phyloP scores from a whole-genome alignment of 345 rosid genomes.

The Sisymbrium irio region DNA sequence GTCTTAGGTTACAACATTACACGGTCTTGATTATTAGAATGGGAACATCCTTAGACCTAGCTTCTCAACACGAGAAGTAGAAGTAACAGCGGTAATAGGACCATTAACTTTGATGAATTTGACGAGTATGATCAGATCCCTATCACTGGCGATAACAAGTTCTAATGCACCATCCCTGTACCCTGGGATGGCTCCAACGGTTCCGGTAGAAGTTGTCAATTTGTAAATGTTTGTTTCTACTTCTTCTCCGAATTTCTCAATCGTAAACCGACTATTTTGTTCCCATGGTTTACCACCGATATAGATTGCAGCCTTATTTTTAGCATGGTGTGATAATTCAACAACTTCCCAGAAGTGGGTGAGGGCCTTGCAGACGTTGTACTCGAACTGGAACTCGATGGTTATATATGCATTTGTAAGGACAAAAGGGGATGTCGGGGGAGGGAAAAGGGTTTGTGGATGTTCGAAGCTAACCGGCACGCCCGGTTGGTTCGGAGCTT shows the following conservation, averaged over 20 bases:
- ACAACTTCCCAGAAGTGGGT: slow-evolving; percentile 6
- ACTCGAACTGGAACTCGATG: too few relatives aligned
- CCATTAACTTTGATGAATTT: background rate
- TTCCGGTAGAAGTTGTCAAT: background rate
- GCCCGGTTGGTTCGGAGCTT: background rate
- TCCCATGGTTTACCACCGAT: background rate
- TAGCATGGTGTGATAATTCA: background rate
- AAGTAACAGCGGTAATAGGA: background rate
- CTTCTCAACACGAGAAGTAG: slow-evolving; percentile 7
- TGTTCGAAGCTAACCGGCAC: background rate
- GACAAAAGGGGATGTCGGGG: too few relatives aligned
- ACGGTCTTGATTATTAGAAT: slow-evolving; percentile 1
- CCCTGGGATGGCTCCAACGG: slow-evolving; percentile 3
- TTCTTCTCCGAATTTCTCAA: background rate
- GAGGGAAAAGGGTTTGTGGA: too few relatives aligned
- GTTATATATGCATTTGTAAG: too few relatives aligned
- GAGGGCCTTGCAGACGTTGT: background rate
- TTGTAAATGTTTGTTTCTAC: slow-evolving; percentile 4
- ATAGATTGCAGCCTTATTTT: background rate
- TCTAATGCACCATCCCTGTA: background rate
- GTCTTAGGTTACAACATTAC: background rate
- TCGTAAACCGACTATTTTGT: background rate
- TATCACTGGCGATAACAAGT: slow-evolving; percentile 1
- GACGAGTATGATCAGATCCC: background rate
- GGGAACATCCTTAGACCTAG: slow-evolving; percentile 19